These are phyloP conservation scores for Scheffersomyces cryptocercus DNA, from an alignment of 1,139 yeast genomes.

Conservation along the genomic window DNA sequence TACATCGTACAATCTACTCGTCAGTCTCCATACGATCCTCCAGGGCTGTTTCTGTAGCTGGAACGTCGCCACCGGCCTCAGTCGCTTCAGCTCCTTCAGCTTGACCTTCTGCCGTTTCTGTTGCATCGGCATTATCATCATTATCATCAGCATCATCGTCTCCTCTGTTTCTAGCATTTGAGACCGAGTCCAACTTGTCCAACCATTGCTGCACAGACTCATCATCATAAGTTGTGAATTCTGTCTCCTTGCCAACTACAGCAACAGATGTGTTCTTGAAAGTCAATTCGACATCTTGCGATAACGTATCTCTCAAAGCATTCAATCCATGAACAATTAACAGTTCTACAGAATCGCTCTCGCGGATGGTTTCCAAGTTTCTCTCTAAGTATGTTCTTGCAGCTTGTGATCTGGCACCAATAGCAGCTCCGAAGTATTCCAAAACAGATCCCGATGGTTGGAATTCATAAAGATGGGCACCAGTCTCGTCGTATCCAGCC, in stretches of 20 bases:
- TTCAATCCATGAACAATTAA: constrained; percentile 85
- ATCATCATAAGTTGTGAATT: constrained; percentile 79
- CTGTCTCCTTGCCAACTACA: constrained; percentile 78
- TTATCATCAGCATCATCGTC: constrained; percentile 42
- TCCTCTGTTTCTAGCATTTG: constrained; percentile 50
- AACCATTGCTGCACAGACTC: constrained; percentile 83
- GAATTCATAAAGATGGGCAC: constrained; percentile 92
- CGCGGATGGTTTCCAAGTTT: constrained; percentile 66
- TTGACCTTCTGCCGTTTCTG: constrained; percentile 8
- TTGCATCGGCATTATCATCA: constrained; percentile 25
- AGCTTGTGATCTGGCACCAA: constrained; percentile 98
- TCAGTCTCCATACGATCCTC: constrained; percentile 61
- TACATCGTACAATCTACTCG: constrained; percentile 19
- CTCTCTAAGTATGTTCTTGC: constrained; percentile 95
- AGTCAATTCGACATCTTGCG: constrained; percentile 91
- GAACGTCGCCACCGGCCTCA: constrained; percentile 12
- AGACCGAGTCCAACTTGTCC: constrained; percentile 62
- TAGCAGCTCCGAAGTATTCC: constrained; percentile 91
- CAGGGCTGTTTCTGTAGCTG: constrained; percentile 9
- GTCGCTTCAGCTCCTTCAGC: constrained; percentile 16
- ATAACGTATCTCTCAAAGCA: constrained; percentile 90
- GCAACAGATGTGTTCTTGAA: constrained; percentile 86
- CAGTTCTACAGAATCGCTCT: constrained; percentile 62
- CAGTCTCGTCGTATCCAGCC: constrained; percentile 92
- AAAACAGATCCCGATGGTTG: constrained; percentile 93